phyloP scores from a whole-genome alignment of 1,139 yeast species.

The Arxiozyma telluris region DNA sequence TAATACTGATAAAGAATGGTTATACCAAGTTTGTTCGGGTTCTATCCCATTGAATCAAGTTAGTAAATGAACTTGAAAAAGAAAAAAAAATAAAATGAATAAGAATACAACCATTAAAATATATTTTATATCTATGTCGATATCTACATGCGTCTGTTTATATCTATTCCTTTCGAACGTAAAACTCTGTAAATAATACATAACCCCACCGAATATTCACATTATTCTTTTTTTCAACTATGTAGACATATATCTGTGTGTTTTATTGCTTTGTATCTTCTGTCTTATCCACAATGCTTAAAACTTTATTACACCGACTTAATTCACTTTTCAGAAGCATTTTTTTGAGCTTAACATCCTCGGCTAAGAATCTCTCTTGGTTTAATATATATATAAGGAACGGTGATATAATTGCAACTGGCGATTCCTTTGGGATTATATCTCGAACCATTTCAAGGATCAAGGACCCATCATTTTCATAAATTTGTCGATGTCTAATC shows the following conservation, averaged over 20 bases:
- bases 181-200: not conserved
- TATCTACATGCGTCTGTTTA: not conserved
- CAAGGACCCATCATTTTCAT: conserved; percentile 6
- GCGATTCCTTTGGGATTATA: conserved; percentile 15
- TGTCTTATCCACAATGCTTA: not conserved
- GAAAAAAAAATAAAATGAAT: not conserved
- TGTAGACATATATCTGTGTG: not conserved
- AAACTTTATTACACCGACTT: conserved; percentile 8
- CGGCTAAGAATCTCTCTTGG: conserved; percentile 7
- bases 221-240: not conserved
- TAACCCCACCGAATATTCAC: not conserved
- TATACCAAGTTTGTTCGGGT: conserved; percentile 28
- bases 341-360: conserved; percentile 17
- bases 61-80: not conserved
- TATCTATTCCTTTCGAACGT: not conserved
- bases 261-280: not conserved
- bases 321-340: conserved; percentile 20
- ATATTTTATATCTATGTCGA: not conserved
- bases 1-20: conserved; percentile 11
- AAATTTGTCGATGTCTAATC: conserved; percentile 12
- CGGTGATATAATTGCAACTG: conserved; percentile 13
- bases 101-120: not conserved
- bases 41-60: conserved; percentile 6
- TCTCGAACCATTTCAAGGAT: conserved; percentile 10
- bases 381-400: conserved; percentile 13